These are phyloP conservation scores for Helotiales sp. DNA, from an alignment of 2,329 filamentous ascomycete genomes.

Conservation along the genomic window DNA sequence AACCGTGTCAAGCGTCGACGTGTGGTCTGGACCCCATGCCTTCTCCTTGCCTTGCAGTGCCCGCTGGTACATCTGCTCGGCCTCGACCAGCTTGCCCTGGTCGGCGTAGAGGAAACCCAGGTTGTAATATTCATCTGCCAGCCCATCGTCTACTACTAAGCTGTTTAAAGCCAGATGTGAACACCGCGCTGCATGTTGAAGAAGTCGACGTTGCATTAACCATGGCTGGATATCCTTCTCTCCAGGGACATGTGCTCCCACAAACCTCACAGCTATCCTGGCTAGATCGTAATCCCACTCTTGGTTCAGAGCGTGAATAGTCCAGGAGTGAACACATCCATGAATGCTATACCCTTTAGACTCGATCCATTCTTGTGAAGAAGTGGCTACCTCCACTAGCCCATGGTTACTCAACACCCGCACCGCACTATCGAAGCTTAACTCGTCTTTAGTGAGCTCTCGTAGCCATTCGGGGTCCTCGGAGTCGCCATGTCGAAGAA, in stretches of 20 bases:
- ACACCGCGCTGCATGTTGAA: no score
- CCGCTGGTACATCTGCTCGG: no score
- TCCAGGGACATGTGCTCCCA: slow-evolving; percentile 5
- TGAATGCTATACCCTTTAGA: slow-evolving; percentile 10
- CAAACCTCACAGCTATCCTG: slow-evolving; percentile 5
- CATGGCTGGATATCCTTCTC: no score
- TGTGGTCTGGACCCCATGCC: no score
- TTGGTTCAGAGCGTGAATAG: slow-evolving; percentile 7
- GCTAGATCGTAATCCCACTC: slow-evolving; percentile 7
- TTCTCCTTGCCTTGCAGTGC: no score
- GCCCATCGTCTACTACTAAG: no score
- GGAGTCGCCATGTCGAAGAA: slow-evolving; percentile 4
- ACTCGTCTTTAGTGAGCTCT: slow-evolving; percentile 7
- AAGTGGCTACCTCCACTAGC: slow-evolving; percentile 1
- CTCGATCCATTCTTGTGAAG: slow-evolving; percentile 3
- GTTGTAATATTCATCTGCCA: no score
- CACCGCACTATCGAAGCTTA: slow-evolving; percentile 2
- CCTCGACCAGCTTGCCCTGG: no score
- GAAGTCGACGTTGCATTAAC: no score
- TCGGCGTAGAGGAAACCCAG: no score
- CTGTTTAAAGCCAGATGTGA: no score
- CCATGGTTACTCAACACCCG: slow-evolving; percentile 1
- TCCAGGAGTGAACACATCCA: slow-evolving; percentile 8
- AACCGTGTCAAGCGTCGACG: no score
- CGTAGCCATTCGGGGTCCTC: not conserved